Percentiles rank a stretch among this genome's conserved stretches.
Evolutionary conservation across 805 yeast genomes (phyloP).

Genomic region (Metschnikowia lochheadii): DNA sequence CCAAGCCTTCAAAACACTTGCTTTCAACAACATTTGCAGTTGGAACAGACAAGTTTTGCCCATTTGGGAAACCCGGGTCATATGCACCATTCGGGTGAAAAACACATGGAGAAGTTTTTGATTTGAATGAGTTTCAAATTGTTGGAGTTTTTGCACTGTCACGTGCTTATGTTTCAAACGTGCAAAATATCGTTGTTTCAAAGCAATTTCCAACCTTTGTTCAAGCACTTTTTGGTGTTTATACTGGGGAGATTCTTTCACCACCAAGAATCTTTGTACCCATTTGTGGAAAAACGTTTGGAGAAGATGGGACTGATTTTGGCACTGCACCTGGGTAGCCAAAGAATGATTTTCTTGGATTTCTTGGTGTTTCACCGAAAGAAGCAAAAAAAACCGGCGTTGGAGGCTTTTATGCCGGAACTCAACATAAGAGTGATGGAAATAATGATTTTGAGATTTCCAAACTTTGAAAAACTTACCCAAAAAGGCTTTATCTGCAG

Average conservation of each 20-base stretch:
- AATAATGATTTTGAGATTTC: background rate
- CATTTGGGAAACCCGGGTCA: background rate
- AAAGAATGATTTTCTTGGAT: background rate
- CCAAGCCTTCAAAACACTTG: background rate
- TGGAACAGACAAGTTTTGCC: background rate
- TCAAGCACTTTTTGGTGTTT: background rate
- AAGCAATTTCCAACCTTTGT: background rate
- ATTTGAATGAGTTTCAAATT: background rate
- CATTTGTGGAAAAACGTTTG: background rate
- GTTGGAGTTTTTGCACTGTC: background rate
- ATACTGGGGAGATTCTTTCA: background rate
- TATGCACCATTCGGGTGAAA: background rate
- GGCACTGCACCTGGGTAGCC: background rate
- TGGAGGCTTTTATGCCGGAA: background rate
- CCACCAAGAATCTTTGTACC: background rate
- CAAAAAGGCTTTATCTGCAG: background rate
- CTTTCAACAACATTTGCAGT: background rate
- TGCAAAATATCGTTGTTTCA: background rate
- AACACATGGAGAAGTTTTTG: background rate
- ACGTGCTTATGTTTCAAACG: background rate
- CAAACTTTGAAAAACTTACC: background rate
- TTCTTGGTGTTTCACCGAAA: background rate
- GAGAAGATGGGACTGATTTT: no score
- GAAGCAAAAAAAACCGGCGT: background rate
- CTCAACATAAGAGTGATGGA: background rate